Percentiles rank a stretch among this genome's conserved stretches.
phyloP scores from a whole-genome alignment of 768 basidiomycete genomes.

The Hypsizygus marmoreus region DNA sequence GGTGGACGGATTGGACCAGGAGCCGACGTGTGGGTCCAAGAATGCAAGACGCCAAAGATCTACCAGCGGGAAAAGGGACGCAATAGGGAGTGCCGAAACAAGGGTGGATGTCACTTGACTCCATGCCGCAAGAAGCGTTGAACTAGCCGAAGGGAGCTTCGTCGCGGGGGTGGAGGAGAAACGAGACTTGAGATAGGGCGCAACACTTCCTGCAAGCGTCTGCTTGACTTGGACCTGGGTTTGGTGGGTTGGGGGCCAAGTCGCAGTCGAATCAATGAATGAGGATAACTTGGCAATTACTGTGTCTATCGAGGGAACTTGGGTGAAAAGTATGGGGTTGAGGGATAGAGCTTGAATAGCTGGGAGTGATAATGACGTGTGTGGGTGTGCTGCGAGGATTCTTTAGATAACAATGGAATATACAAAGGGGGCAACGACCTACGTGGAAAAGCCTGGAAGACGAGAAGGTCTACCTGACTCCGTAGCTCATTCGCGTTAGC shows the following conservation, averaged over 20 bases:
- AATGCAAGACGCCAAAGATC: constrained; percentile 84
- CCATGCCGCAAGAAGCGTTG: constrained; percentile 49
- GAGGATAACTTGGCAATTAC: constrained; percentile 61
- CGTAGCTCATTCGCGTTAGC: constrained; percentile 68
- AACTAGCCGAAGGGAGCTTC: constrained; percentile 31
- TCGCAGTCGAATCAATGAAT: constrained; percentile 58
- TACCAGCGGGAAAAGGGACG: constrained; percentile 74
- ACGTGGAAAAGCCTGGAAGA: constrained; percentile 84
- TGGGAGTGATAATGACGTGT: constrained; percentile 60
- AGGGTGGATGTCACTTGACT: constrained; percentile 47
- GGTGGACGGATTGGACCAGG: constrained; percentile 45
- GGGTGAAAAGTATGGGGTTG: constrained; percentile 74
- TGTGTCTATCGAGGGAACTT: constrained; percentile 68
- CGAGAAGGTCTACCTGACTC: constrained; percentile 71
- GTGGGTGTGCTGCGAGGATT: constrained; percentile 66
- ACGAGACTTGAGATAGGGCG: constrained; percentile 67
- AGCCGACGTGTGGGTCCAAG: constrained; percentile 59
- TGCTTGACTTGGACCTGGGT: constrained; percentile 46
- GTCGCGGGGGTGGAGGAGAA: constrained; percentile 36
- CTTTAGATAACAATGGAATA: background rate
- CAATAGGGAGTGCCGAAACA: constrained; percentile 44
- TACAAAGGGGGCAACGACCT: constrained; percentile 30
- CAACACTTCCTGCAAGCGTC: constrained; percentile 47
- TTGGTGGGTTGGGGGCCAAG: constrained; percentile 31
- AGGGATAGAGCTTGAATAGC: constrained; percentile 63